phyloP scores from a whole-genome alignment of 805 yeast genomes.

The Metschnikowia santaceciliae region DNA sequence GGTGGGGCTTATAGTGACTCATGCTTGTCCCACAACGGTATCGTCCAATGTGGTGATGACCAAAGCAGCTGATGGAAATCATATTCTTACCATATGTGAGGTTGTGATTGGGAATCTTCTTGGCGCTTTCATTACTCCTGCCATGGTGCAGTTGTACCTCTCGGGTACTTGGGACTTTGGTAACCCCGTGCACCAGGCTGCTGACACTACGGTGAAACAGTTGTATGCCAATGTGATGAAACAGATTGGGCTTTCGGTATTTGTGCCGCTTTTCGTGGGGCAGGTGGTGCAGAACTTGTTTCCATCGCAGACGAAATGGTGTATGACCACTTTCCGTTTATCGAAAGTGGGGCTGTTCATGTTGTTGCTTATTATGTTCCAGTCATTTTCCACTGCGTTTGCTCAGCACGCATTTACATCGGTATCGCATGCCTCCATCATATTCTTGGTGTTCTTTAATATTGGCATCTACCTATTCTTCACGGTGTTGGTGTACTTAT shows the following conservation, averaged over 20 bases:
- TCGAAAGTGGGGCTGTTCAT: conserved; percentile 76
- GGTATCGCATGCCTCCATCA: conserved; percentile 63
- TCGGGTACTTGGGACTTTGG: conserved; percentile 66
- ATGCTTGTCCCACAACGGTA: conserved; percentile 88
- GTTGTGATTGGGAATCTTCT: conserved; percentile 80
- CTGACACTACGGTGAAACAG: conserved; percentile 41
- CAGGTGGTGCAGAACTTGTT: conserved; percentile 71
- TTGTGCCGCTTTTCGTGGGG: conserved; percentile 85
- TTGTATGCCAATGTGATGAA: conserved; percentile 79
- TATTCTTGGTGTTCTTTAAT: conserved; percentile 79
- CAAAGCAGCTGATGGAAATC: conserved; percentile 78
- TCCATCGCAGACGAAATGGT: conserved; percentile 63
- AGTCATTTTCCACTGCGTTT: conserved; percentile 84
- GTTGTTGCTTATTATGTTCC: conserved; percentile 72
- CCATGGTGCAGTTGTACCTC: conserved; percentile 68
- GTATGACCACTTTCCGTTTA: conserved; percentile 52
- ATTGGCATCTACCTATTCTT: conserved; percentile 75
- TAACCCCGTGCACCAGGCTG: conserved; percentile 58
- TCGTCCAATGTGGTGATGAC: conserved; percentile 94
- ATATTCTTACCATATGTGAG: conserved; percentile 71
- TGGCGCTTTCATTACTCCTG: conserved; percentile 88
- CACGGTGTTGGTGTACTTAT: conserved; percentile 56
- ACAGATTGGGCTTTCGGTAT: conserved; percentile 79
- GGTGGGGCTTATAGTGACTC: conserved; percentile 78
- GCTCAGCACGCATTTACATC: conserved; percentile 72